These are phyloP conservation scores for Pseudozyma sp. DNA, from an alignment of 1,284 basidiomycete species.

Conservation along the genomic window DNA sequence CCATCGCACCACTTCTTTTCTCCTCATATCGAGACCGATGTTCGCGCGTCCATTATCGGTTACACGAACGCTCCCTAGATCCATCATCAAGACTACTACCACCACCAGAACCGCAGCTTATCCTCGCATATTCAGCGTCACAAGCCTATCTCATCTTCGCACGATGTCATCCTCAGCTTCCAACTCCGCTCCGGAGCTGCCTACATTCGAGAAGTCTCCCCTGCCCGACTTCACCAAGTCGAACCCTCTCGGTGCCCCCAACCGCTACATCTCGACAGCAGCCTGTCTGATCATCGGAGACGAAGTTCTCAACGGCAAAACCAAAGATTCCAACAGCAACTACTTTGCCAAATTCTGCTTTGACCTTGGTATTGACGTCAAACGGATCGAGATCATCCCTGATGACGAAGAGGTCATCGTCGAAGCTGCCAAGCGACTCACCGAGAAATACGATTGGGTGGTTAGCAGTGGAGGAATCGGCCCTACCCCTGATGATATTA, in stretches of 20 bases:
- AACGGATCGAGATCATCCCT: conserved; percentile 85
- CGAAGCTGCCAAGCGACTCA: conserved; percentile 85
- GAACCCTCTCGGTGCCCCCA: conserved; percentile 50
- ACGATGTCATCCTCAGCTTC: conserved; percentile 1
- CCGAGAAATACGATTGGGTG: conserved; percentile 66
- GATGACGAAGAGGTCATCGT: conserved; percentile 90
- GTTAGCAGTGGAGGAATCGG: conserved; percentile 61
- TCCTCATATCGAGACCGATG: not conserved
- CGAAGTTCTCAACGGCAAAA: conserved; percentile 76
- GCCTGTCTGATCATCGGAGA: conserved; percentile 74
- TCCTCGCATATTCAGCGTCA: too few species aligned
- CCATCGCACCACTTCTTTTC: not conserved
- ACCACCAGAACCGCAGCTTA: too few species aligned
- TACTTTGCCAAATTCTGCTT: conserved; percentile 70
- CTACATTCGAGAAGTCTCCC: conserved; percentile 48
- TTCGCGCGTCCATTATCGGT: not conserved
- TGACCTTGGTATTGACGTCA: conserved; percentile 64
- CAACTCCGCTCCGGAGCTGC: conserved; percentile 26
- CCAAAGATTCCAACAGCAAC: conserved; percentile 82
- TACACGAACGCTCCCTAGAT: not conserved
- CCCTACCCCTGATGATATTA: conserved; percentile 74
- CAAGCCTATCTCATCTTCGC: not conserved
- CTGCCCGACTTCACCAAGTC: conserved; percentile 21
- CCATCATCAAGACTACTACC: not conserved
- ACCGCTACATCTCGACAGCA: conserved; percentile 53